Evolutionary conservation across 257 asterid genomes (phyloP).

Genomic region (Ehretia macrophylla): DNA sequence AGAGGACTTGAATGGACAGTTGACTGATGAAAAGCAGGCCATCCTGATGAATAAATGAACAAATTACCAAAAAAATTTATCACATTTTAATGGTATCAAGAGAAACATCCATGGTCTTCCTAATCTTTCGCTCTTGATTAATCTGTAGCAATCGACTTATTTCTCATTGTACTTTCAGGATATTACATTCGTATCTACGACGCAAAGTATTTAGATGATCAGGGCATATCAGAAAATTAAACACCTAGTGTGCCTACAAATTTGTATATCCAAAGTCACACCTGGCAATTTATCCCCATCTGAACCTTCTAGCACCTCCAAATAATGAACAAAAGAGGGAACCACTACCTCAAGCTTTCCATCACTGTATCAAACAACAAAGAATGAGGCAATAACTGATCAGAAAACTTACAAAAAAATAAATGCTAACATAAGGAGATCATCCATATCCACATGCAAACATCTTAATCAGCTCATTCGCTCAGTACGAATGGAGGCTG

Average conservation of each 20-base stretch:
- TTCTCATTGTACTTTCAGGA: neutral
- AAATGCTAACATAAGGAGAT: neutral
- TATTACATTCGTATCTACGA: too few species aligned
- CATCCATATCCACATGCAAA: too few species aligned
- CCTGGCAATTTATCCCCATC: slow-evolving; percentile 99
- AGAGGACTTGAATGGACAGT: slow-evolving; percentile 97
- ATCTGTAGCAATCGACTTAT: neutral
- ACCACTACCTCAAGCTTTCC: slow-evolving; percentile 96
- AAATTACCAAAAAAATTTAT: slow-evolving; percentile 8
- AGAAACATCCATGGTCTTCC: slow-evolving; percentile 5
- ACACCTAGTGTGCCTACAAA: too few species aligned
- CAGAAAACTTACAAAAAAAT: neutral
- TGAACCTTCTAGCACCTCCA: slow-evolving; percentile 97
- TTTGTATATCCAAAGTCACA: slow-evolving; percentile 8
- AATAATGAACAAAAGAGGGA: slow-evolving; percentile 96
- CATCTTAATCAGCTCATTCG: too few species aligned
- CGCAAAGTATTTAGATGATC: too few species aligned
- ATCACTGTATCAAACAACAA: slow-evolving; percentile 48
- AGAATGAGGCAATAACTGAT: neutral
- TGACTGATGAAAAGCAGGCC: slow-evolving; percentile 99
- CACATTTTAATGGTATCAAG: slow-evolving; percentile 3
- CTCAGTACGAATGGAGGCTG: too few species aligned
- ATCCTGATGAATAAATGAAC: slow-evolving; percentile 56
- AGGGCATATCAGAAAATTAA: too few species aligned
- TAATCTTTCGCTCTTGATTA: neutral